phyloP scores from a whole-genome alignment of 768 basidiomycete species.

The Zangia roseola region DNA sequence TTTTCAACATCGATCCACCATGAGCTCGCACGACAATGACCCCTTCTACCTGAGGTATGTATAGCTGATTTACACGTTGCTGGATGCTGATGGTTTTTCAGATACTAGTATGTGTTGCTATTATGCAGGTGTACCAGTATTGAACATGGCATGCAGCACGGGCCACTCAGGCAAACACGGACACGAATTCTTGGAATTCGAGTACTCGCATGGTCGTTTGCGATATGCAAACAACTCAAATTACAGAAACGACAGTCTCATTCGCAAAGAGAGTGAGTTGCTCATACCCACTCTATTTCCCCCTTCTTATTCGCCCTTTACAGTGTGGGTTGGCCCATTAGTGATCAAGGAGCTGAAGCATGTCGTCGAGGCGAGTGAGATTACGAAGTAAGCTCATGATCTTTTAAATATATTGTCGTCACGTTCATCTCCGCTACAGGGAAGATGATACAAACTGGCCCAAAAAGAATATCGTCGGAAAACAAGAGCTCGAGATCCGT shows the following conservation, averaged over 20 bases:
- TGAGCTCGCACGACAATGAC: conserved; percentile 52
- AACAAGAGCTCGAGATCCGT: conserved; percentile 96
- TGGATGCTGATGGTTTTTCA: conserved; percentile 24
- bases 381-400: conserved; percentile 67
- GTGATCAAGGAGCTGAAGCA: conserved; percentile 94
- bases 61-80: not conserved
- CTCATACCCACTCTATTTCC: not conserved
- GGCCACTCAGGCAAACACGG: conserved; percentile 99
- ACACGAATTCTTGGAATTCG: conserved; percentile 97
- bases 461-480: conserved; percentile 98
- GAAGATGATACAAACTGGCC: conserved; percentile 99
- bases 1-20: conserved; percentile 20
- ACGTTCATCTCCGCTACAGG: conserved; percentile 42
- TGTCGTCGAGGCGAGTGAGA: conserved; percentile 90
- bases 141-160: conserved; percentile 39
- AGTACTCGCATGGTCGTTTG: conserved; percentile 94
- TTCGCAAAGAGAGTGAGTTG: conserved; percentile 94
- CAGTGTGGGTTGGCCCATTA: conserved; percentile 93
- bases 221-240: conserved; percentile 99
- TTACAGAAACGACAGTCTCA: conserved; percentile 95
- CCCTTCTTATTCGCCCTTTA: not conserved
- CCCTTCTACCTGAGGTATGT: conserved; percentile 78
- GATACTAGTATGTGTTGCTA: conserved; percentile 49
- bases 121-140: not conserved
- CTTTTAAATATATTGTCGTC: not conserved